Conservation (phyloP, 2,329 filamentous ascomycete genomes). For the Furcasterigmium furcatum region DNA sequence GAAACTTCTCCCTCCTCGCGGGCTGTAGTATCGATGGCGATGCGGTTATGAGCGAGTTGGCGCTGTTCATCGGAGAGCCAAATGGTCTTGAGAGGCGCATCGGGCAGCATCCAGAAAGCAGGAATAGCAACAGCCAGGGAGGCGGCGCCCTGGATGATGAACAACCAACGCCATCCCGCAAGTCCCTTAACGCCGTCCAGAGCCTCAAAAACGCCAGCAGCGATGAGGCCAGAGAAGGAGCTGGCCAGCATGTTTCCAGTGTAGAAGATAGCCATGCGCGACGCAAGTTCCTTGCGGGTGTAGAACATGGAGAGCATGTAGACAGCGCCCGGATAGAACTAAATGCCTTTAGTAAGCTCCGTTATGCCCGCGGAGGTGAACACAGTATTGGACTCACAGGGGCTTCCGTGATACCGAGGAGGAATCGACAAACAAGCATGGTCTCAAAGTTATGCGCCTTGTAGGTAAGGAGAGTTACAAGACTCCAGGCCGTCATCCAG, state of each 20-base stretch:
- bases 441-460: slow-evolving; percentile 25
- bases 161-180: slow-evolving; percentile 37
- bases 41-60: slow-evolving; percentile 15
- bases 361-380: no score
- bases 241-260: slow-evolving; percentile 64
- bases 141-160: slow-evolving; percentile 34
- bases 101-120: slow-evolving; percentile 14
- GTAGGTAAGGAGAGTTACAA: slow-evolving; percentile 22
- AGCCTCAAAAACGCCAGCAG: slow-evolving; percentile 58
- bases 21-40: slow-evolving; percentile 19
- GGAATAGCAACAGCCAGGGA: slow-evolving; percentile 21
- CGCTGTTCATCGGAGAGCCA: slow-evolving; percentile 16
- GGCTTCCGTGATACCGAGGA: slow-evolving; percentile 31
- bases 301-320: slow-evolving; percentile 62
- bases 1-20: slow-evolving; percentile 17
- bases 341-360: no score
- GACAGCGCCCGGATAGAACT: slow-evolving; percentile 23
- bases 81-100: slow-evolving; percentile 15
- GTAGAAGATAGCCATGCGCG: slow-evolving; percentile 56
- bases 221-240: slow-evolving; percentile 65
- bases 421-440: slow-evolving; percentile 27
- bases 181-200: slow-evolving; percentile 39
- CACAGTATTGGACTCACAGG: no score
- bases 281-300: slow-evolving; percentile 59
- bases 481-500: slow-evolving; percentile 14